Percentiles rank a stretch among this genome's conserved stretches.
phyloP scores from a whole-genome alignment of 2,329 filamentous ascomycete genomes.

The Xylariaceae sp. region DNA sequence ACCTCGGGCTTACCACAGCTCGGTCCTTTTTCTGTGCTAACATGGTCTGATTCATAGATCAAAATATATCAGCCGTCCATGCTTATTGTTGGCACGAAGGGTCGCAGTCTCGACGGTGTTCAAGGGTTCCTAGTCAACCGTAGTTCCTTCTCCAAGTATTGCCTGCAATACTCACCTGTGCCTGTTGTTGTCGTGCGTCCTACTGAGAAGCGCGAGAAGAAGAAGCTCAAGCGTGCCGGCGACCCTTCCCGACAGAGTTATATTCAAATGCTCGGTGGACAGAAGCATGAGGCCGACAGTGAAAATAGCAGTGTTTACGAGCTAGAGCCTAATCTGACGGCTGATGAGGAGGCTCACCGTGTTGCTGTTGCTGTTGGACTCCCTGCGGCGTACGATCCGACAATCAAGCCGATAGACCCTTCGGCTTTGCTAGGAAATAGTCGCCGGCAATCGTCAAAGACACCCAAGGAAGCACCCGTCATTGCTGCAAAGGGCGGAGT shows the following conservation, averaged over 20 bases:
- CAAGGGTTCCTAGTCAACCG: conserved; percentile 74
- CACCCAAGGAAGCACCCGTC: conserved; percentile 18
- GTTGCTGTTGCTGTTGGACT: conserved; percentile 61
- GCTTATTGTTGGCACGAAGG: conserved; percentile 84
- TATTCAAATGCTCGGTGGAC: conserved; percentile 65
- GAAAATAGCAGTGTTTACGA: conserved; percentile 50
- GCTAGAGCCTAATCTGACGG: conserved; percentile 49
- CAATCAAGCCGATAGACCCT: conserved; percentile 51
- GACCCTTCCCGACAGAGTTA: conserved; percentile 76
- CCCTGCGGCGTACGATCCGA: conserved; percentile 60
- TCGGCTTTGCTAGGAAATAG: conserved; percentile 20
- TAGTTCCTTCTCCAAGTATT: conserved; percentile 91
- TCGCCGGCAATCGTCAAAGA: conserved; percentile 13
- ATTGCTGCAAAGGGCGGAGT: conserved; percentile 30
- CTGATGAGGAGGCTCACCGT: conserved; percentile 60
- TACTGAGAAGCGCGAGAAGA: conserved; percentile 81
- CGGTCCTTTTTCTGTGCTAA: conserved; percentile 6
- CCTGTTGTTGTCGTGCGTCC: conserved; percentile 90
- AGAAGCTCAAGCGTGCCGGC: conserved; percentile 77
- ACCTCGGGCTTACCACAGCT: not conserved
- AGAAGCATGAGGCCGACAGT: conserved; percentile 55
- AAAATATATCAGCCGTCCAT: conserved; percentile 88
- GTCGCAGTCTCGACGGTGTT: conserved; percentile 77
- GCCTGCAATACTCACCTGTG: conserved; percentile 86
- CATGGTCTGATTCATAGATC: conserved; percentile 53